Evolutionary conservation across 495 filamentous ascomycete species (phyloP).

Genomic region (Neurospora sp.): DNA sequence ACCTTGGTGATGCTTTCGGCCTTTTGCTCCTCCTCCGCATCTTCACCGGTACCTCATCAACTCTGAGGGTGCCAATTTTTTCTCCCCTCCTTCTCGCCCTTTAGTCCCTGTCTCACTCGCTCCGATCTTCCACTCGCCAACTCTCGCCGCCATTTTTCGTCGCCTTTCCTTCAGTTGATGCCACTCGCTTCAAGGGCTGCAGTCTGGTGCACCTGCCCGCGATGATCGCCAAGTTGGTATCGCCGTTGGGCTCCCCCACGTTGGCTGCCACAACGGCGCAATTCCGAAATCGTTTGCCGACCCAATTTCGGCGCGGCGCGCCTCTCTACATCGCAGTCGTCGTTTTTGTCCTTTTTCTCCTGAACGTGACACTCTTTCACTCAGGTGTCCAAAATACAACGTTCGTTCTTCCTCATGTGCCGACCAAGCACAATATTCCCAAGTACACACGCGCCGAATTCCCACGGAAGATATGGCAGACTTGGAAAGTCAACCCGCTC

Average conservation of each 20-base stretch:
- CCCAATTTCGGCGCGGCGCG: slow-evolving; percentile 25
- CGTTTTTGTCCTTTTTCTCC: slow-evolving; percentile 29
- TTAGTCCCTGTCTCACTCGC: neutral
- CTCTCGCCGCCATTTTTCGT: neutral
- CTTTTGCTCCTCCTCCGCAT: neutral
- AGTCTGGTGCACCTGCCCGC: slow-evolving; percentile 2
- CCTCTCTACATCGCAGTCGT: slow-evolving; percentile 25
- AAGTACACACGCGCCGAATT: slow-evolving; percentile 16
- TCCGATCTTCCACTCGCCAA: neutral
- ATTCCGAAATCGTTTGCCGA: slow-evolving; percentile 27
- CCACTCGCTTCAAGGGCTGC: slow-evolving; percentile 9
- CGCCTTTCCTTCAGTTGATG: slow-evolving; percentile 9
- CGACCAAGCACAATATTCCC: neutral
- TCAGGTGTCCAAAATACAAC: slow-evolving; percentile 10
- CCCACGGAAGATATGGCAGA: slow-evolving; percentile 50
- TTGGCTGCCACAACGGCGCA: slow-evolving; percentile 25
- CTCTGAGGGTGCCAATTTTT: neutral
- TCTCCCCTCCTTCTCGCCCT: neutral
- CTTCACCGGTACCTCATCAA: neutral
- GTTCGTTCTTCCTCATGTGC: neutral
- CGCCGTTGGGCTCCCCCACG: slow-evolving; percentile 27
- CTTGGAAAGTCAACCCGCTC: slow-evolving; percentile 53
- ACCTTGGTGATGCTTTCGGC: neutral
- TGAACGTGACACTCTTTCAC: slow-evolving; percentile 32
- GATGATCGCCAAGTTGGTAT: slow-evolving; percentile 29